Percentiles rank a stretch among this genome's conserved stretches.
Evolutionary conservation across 352 stramenopile species (phyloP).

Genomic region (Lagenidium sp.): DNA sequence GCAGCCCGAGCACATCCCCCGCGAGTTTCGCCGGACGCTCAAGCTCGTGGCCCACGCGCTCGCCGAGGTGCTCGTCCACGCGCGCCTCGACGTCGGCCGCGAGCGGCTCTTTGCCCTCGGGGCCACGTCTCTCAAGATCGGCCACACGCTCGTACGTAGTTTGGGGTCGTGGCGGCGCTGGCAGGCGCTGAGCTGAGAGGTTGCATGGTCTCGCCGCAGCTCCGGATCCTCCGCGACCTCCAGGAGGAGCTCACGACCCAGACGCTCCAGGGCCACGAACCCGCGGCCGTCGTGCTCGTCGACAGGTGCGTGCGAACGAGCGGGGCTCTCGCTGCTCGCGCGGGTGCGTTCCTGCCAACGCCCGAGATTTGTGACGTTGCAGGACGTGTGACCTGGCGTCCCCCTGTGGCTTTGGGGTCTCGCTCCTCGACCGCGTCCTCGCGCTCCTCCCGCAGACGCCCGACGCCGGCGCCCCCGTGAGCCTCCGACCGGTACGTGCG

Average conservation of each 20-base stretch:
- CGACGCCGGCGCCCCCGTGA: too few relatives aligned
- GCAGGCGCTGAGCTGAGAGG: background rate
- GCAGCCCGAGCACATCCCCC: conserved; percentile 53
- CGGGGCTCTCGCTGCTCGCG: background rate
- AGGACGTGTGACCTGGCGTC: conserved; percentile 59
- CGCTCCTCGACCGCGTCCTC: conserved; percentile 62
- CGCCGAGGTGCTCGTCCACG: conserved; percentile 36
- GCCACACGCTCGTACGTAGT: conserved; percentile 48
- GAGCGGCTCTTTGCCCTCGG: conserved; percentile 67
- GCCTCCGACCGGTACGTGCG: too few relatives aligned
- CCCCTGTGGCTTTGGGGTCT: conserved; percentile 52
- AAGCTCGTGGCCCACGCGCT: conserved; percentile 59
- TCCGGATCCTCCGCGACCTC: conserved; percentile 48
- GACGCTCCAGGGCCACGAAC: conserved; percentile 26
- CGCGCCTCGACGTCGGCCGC: conserved; percentile 47
- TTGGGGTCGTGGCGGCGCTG: background rate
- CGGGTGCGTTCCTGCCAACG: background rate
- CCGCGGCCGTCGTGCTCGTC: conserved; percentile 49
- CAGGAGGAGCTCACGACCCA: conserved; percentile 33
- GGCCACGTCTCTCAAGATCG: conserved; percentile 67
- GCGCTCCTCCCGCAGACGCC: conserved; percentile 47
- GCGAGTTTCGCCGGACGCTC: conserved; percentile 42
- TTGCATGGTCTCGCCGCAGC: conserved; percentile 9
- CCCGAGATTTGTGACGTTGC: too few relatives aligned
- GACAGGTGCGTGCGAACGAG: conserved; percentile 31